A percentile compares a stretch with the other conserved stretches of the same genome.
Conservation (phyloP, 2,329 filamentous ascomycete genomes). For the Apiospora arundinis region DNA sequence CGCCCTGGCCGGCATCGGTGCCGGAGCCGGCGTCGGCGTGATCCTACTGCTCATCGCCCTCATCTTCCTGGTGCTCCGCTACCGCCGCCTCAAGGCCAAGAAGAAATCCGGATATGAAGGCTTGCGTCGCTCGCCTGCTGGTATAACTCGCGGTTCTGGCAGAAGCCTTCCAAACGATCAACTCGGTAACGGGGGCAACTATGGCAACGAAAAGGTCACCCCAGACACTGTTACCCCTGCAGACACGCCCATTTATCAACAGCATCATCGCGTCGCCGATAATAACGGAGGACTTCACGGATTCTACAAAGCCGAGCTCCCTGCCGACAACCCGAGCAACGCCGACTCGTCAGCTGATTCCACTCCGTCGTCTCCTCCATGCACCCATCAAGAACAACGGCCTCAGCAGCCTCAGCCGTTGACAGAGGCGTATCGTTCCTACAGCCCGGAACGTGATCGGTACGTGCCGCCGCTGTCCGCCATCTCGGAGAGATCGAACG, state of each 20-base stretch:
- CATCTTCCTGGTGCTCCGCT: not conserved
- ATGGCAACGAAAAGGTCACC: not conserved
- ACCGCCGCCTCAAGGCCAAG: not conserved
- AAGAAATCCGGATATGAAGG: not conserved
- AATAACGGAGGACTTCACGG: not conserved
- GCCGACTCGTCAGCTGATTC: not conserved
- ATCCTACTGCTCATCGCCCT: not conserved
- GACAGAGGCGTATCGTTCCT: not conserved
- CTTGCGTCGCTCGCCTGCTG: not conserved
- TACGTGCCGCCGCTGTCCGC: not conserved
- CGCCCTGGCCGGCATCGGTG: not conserved
- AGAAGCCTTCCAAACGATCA: not conserved
- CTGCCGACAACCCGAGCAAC: not conserved
- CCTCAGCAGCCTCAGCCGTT: not conserved
- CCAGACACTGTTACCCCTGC: not conserved
- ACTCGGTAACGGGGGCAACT: not conserved
- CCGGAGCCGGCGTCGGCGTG: not conserved
- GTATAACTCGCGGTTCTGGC: not conserved
- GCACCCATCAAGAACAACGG: not conserved
- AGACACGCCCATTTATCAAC: not conserved
- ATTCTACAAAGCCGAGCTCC: not conserved
- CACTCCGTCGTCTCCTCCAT: too few relatives aligned
- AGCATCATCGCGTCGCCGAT: not conserved
- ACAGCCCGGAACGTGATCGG: not conserved
- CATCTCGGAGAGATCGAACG: conserved; percentile 12